These are phyloP conservation scores for Tricholoma matsutake DNA, from an alignment of 768 basidiomycete genomes.

Conservation along the genomic window DNA sequence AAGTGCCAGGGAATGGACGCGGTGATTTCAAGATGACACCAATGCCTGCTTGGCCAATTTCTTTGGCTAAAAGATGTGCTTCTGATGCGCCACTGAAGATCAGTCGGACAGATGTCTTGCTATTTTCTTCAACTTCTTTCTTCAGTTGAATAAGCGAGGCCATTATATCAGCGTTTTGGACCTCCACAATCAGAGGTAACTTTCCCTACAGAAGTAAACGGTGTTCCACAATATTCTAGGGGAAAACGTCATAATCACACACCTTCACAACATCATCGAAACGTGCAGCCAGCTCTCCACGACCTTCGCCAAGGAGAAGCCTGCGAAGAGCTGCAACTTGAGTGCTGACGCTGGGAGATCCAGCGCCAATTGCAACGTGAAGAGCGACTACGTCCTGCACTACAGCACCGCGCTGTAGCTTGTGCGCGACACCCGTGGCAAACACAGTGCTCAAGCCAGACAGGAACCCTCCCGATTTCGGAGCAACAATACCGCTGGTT, in stretches of 20 bases:
- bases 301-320: slow-evolving; percentile 47
- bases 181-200: slow-evolving; percentile 71
- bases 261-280: slow-evolving; percentile 48
- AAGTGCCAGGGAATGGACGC: slow-evolving; percentile 66
- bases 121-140: slow-evolving; percentile 50
- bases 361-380: slow-evolving; percentile 55
- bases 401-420: slow-evolving; percentile 60
- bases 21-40: slow-evolving; percentile 51
- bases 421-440: slow-evolving; percentile 57
- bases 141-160: slow-evolving; percentile 72
- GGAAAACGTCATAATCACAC: slow-evolving; percentile 6
- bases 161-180: slow-evolving; percentile 78
- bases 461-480: slow-evolving; percentile 52
- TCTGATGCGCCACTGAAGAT: slow-evolving; percentile 67
- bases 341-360: slow-evolving; percentile 64
- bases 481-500: slow-evolving; percentile 52
- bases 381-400: slow-evolving; percentile 61
- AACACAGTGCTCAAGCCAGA: slow-evolving; percentile 64
- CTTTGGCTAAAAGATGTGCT: slow-evolving; percentile 66
- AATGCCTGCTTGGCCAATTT: slow-evolving; percentile 51
- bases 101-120: slow-evolving; percentile 41
- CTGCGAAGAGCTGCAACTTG: slow-evolving; percentile 72
- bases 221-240: not conserved
- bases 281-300: slow-evolving; percentile 38
- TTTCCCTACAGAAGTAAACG: slow-evolving; percentile 43